Conservation (phyloP, 768 basidiomycete genomes). For the Suillus bovinus region DNA sequence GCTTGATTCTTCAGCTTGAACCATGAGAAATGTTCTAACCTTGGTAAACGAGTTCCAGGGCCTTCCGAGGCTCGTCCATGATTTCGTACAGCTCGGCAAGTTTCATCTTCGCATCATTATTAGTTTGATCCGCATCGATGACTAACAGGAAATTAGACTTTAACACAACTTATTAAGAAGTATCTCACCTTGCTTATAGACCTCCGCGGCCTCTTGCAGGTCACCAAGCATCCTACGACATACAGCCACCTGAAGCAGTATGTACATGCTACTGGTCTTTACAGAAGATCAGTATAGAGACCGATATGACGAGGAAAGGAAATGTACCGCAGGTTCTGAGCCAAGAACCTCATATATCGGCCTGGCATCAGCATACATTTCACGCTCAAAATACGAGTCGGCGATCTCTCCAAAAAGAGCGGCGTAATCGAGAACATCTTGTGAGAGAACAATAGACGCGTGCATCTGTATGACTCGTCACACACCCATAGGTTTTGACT, state of each 20-base stretch:
- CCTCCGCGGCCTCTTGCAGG: constrained; percentile 73
- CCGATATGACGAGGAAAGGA: not conserved
- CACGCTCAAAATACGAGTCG: constrained; percentile 77
- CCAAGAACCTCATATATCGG: constrained; percentile 81
- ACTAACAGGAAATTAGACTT: constrained; percentile 44
- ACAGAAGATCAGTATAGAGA: not conserved
- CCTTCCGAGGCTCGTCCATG: constrained; percentile 74
- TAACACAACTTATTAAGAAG: not conserved
- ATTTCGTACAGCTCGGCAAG: constrained; percentile 91
- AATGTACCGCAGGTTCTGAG: constrained; percentile 65
- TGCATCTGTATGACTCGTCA: constrained; percentile 56
- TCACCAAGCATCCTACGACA: constrained; percentile 81
- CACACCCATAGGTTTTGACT: not conserved
- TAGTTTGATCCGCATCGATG: constrained; percentile 66
- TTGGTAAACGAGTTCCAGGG: constrained; percentile 81
- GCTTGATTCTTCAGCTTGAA: constrained; percentile 1
- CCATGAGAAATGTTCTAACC: constrained; percentile 42
- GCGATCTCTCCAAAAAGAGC: constrained; percentile 82
- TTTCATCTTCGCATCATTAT: constrained; percentile 85
- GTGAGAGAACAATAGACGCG: constrained; percentile 64
- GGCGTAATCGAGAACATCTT: constrained; percentile 77
- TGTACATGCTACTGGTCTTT: constrained; percentile 73
- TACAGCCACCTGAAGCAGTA: constrained; percentile 75
- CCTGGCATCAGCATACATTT: constrained; percentile 76
- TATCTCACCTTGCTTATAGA: constrained; percentile 75